A percentile compares a stretch with the other conserved stretches of the same genome.
These are phyloP conservation scores for Sporothrix luriei DNA, from an alignment of 2,329 filamentous ascomycete genomes.

Conservation along the genomic window DNA sequence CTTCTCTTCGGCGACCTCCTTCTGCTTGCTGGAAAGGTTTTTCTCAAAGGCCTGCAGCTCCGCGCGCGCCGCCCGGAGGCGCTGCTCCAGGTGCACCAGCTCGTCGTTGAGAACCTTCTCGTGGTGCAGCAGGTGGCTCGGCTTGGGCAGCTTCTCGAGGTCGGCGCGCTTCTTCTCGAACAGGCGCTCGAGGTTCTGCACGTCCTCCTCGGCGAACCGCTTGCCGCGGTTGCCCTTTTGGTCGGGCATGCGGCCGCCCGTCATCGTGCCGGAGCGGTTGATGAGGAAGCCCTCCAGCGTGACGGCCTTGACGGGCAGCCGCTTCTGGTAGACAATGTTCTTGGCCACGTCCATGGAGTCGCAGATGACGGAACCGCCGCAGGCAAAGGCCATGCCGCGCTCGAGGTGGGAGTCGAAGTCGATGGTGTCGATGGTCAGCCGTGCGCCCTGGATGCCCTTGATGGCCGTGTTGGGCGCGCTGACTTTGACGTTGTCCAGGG, in stretches of 20 bases:
- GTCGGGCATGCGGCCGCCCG: slow-evolving; percentile 81
- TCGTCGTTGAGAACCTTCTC: slow-evolving; percentile 83
- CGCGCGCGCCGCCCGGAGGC: slow-evolving; percentile 68
- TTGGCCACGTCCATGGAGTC: slow-evolving; percentile 86
- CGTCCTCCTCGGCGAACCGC: slow-evolving; percentile 85
- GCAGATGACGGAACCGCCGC: slow-evolving; percentile 91
- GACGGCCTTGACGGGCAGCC: slow-evolving; percentile 89
- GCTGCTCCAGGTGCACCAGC: slow-evolving; percentile 76
- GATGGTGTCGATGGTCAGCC: slow-evolving; percentile 92
- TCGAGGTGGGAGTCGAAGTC: slow-evolving; percentile 88
- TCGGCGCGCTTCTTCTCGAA: slow-evolving; percentile 76
- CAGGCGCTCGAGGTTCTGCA: slow-evolving; percentile 78
- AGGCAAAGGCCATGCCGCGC: slow-evolving; percentile 91
- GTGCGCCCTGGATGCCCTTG: slow-evolving; percentile 82
- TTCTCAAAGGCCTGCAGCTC: slow-evolving; percentile 78
- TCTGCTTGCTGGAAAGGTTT: slow-evolving; percentile 82
- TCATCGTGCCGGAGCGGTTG: slow-evolving; percentile 95
- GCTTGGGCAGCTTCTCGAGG: slow-evolving; percentile 76
- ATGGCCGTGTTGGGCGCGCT: slow-evolving; percentile 86
- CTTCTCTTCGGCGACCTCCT: slow-evolving; percentile 73
- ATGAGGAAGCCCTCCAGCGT: slow-evolving; percentile 95
- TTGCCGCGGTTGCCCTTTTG: slow-evolving; percentile 70
- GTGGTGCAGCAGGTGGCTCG: slow-evolving; percentile 71
- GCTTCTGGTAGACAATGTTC: slow-evolving; percentile 81
- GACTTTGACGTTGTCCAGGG: slow-evolving; percentile 95